Base-by-base conservation (phyloP, 768 basidiomycete species). In the Astraeus odoratus region DNA sequence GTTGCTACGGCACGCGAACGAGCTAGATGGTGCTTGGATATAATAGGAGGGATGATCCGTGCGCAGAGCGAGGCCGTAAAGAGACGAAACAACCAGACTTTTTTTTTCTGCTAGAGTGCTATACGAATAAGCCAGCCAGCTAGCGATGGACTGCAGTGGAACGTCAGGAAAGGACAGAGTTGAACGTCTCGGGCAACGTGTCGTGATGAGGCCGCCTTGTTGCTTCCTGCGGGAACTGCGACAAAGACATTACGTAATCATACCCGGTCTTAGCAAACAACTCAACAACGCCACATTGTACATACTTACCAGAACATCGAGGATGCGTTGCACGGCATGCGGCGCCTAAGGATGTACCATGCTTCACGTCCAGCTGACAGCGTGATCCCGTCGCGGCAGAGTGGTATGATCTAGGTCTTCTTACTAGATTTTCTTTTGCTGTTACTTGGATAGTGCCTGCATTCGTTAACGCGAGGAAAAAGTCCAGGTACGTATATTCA, bases 71-170 rank as follows among this genome's bases (percentile, higher is more conserved):
- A 29, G 43, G 1, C 42, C 26, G 50, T 47, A 51, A 34, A 56
- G 44, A 36, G 29, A 16, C 6, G 39, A 36, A 47, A 23, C 4
- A 39, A 4, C 7, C 23, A 30, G 43, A 27, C 39, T 20, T 39
- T 43, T 8, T 44, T 36, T 41, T 24, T 31, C 7, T 31, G 30
- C 30, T 6, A 9, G 19, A 23, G 20, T 26, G 29, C 48, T 39
- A 34, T 40, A 18, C 12, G 47, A 46, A 39, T 42, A 39, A 48
- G 40, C 38, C 47, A 34, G 45, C 30, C 48, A 36, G 49, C 44
- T 35, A 27, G 40, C 33, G 41, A 33, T 23, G 20, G 20, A 38
- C 20, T 26, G 42, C 5, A 43, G n/a, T n/a, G 31, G 33, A n/a
- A n/a, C n/a, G n/a, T n/a, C n/a, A n/a, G 31, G 38, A 19, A 25